Percentiles rank a stretch among this genome's conserved stretches.
Evolutionary conservation across 1,284 basidiomycete genomes (phyloP).

Genomic region (Phylloboletellus chloephorus): DNA sequence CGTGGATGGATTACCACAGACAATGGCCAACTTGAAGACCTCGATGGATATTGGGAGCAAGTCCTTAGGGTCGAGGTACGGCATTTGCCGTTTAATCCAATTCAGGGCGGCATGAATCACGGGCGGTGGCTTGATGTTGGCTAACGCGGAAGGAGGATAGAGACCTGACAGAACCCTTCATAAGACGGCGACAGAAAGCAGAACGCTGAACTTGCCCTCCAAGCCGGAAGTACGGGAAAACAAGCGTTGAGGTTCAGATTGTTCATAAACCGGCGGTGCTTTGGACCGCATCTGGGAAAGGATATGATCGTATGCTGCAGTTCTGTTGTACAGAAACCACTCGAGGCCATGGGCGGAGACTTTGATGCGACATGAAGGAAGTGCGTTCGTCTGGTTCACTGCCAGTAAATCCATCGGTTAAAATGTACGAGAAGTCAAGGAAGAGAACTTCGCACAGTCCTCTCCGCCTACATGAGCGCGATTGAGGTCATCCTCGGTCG

Average conservation of each 20-base stretch:
- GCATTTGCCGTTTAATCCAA: conserved; percentile 58
- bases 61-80: conserved; percentile 70
- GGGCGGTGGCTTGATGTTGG: conserved; percentile 38
- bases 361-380: conserved; percentile 72
- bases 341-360: conserved; percentile 79
- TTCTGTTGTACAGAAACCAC: conserved; percentile 87
- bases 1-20: conserved; percentile 80
- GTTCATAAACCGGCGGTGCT: conserved; percentile 28
- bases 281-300: conserved; percentile 62
- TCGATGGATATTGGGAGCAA: conserved; percentile 77
- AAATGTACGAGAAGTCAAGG: not conserved
- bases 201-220: conserved; percentile 20
- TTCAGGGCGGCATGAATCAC: conserved; percentile 40
- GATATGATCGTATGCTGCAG: conserved; percentile 82
- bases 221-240: conserved; percentile 26
- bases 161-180: conserved; percentile 20
- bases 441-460: conserved; percentile 36
- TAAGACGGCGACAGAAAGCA: conserved; percentile 16
- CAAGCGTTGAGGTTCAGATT: conserved; percentile 15
- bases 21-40: conserved; percentile 68
- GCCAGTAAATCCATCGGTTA: conserved; percentile 8
- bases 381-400: conserved; percentile 35
- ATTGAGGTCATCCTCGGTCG: conserved; percentile 59
- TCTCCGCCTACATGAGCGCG: conserved; percentile 49
- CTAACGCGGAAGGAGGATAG: conserved; percentile 31